These are phyloP conservation scores for Sporothrix pseudoabietina DNA, from an alignment of 2,329 filamentous ascomycete genomes.

Conservation along the genomic window DNA sequence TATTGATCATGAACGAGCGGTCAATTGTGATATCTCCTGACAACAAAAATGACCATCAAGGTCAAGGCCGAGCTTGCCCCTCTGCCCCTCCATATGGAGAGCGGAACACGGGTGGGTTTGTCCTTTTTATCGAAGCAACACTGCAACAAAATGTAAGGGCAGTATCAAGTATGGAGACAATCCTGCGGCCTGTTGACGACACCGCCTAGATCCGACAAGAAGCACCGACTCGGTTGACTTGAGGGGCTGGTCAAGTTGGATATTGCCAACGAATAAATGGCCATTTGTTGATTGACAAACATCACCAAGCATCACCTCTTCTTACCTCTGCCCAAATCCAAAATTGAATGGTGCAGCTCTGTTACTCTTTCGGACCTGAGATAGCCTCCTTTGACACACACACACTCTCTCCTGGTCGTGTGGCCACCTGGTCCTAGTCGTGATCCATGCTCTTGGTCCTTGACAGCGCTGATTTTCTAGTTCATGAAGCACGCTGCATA, in stretches of 20 bases:
- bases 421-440: neutral
- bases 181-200: slow-evolving; percentile 9
- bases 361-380: no score
- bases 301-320: neutral
- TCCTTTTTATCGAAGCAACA: neutral
- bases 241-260: neutral
- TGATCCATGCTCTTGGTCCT: neutral
- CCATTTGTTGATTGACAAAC: neutral
- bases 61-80: neutral
- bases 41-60: neutral
- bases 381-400: no score
- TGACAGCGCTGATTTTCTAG: slow-evolving; percentile 2
- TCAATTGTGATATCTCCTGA: neutral
- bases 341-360: neutral
- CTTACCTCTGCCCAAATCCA: neutral
- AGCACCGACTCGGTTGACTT: neutral
- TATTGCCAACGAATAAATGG: neutral
- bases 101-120: no score
- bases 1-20: neutral
- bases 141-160: slow-evolving; percentile 18
- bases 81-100: neutral
- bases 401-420: neutral
- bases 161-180: slow-evolving; percentile 10
- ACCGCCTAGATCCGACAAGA: neutral
- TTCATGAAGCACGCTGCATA: slow-evolving; percentile 17